Conservation (phyloP, 257 asterid species). For the Fraxinus americana region DNA sequence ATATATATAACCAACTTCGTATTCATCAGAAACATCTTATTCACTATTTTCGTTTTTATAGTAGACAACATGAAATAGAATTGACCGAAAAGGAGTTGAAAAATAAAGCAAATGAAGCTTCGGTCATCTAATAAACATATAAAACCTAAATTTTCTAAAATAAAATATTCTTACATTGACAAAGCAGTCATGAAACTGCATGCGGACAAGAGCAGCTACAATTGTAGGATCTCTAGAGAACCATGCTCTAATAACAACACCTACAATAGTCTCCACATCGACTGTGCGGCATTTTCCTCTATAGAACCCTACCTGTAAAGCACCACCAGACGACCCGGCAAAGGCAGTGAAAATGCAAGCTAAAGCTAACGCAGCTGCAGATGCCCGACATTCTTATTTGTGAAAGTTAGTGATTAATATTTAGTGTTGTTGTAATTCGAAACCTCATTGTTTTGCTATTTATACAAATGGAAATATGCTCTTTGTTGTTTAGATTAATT, state of each 20-base stretch:
- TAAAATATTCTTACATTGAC: conserved; percentile 43
- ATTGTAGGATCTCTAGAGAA: conserved; percentile 34
- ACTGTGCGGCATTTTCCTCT: conserved; percentile 36
- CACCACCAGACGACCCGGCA: not conserved
- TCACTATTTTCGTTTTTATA: no score
- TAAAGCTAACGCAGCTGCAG: conserved; percentile 1
- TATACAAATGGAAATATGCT: not conserved
- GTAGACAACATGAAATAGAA: no score
- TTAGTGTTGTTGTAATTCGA: not conserved
- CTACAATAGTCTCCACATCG: conserved; percentile 44
- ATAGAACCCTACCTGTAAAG: conserved; percentile 43
- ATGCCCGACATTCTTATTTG: conserved; percentile 27
- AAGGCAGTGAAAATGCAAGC: conserved; percentile 7
- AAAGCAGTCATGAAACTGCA: conserved; percentile 74
- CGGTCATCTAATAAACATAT: no score
- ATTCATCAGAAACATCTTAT: no score
- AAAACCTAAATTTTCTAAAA: not conserved
- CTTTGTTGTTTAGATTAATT: not conserved
- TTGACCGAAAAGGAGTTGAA: no score
- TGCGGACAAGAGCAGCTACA: conserved; percentile 54
- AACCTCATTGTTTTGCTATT: not conserved
- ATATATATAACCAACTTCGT: no score
- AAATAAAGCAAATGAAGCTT: not conserved
- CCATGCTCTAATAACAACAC: conserved; percentile 23
- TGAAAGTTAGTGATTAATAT: not conserved